Conservation (phyloP, 169 alveolate genomes). For the Theileria luwenshuni region DNA sequence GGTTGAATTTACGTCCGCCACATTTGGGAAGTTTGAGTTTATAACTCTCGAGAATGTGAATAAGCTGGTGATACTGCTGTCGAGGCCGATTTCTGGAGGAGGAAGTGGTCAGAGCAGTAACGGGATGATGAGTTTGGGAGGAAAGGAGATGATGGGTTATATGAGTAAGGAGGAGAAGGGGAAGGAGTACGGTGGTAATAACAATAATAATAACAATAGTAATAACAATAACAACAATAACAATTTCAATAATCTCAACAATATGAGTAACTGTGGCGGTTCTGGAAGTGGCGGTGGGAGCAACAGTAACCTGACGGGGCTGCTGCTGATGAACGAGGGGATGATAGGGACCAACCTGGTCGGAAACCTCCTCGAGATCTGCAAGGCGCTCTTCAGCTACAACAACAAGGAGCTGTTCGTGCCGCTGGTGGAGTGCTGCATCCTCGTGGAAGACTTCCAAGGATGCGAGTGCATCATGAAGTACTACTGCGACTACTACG, state of each 20-base stretch:
- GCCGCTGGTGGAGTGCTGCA: constrained; percentile 59
- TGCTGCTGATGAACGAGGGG: neutral
- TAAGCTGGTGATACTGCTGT: constrained; percentile 21
- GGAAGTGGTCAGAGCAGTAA: no score
- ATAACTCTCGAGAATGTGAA: constrained; percentile 33
- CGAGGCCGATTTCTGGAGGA: neutral
- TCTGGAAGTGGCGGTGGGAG: neutral
- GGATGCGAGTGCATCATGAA: constrained; percentile 55
- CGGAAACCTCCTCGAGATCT: constrained; percentile 12
- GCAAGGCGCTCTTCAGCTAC: constrained; percentile 13
- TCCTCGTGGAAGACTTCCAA: constrained; percentile 45
- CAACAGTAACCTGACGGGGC: no score
- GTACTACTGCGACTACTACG: constrained; percentile 59
- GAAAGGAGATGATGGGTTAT: neutral
- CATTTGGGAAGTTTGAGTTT: constrained; percentile 42
- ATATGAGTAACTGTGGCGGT: neutral
- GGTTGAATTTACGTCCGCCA: constrained; percentile 18
- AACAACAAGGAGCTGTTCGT: constrained; percentile 45
- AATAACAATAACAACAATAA: no score
- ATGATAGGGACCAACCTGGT: neutral
- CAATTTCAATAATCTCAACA: no score
- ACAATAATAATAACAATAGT: no score
- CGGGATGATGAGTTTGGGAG: neutral
- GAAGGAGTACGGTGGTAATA: neutral
- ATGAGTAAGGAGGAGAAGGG: neutral